Evolutionary conservation across 768 basidiomycete species (phyloP), one percentile per base, ranked within the genome.

Genomic region (Boletus sp.): DNA sequence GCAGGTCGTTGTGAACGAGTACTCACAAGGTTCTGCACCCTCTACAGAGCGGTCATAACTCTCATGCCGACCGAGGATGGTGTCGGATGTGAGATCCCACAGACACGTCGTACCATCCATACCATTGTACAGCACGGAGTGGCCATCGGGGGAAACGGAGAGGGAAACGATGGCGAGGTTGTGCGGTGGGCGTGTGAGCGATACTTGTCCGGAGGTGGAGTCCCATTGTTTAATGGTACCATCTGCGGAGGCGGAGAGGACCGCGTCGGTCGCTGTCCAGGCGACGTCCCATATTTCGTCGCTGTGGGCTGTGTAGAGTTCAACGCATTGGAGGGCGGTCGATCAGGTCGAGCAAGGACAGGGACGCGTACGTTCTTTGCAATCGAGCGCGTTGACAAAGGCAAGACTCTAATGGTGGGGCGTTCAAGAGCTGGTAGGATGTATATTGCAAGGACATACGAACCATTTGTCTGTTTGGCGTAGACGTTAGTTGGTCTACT

Each of bases 111-210:
- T 81, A 2, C 94, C 94, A 64, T 96, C 94, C 18, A 95, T 77
- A 53, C 88, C 88, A 65, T 93, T 93, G 63, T 86, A 89, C 45
- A 97, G 70, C 0, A 84, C 92, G 32, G 73, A 75, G 47, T 74
- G 77, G 8, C 91, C 94, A 47, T 84, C 78, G 0, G 81, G 78
- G 18, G 86, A 81, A 8, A 83, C 83, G 17, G 90, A 92, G 35
- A 96, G 73, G 6, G 92, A 92, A 17, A 92, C 83, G 61, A 94
- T 83, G 3, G 90, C 94, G 18, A 96, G 85, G 7, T 91, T 85
- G 73, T 96, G 91, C n/a, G 87, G 78, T 37, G 83, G 73, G 17
- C 85, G 83, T 35, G 85, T 75, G 11, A 76, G 76, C 52, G 79
- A 78, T 3, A 83, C 81, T 63, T 89, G 84, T 20, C 88, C 89